Conservation (phyloP, 1,284 basidiomycete species). For the Apiotrichum laibachii region DNA sequence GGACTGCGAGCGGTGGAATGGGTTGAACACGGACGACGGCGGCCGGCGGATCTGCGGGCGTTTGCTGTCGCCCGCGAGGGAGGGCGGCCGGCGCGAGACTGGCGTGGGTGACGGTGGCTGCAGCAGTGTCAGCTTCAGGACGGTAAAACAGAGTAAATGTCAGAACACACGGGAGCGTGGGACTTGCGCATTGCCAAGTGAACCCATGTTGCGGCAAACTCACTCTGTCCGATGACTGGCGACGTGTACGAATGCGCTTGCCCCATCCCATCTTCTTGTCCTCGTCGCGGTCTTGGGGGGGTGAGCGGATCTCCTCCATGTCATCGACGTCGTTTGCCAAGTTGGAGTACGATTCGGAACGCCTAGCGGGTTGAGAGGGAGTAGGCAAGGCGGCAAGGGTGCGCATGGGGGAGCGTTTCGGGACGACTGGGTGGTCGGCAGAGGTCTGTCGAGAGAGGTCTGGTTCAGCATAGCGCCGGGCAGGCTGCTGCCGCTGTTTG, state of each 20-base stretch:
- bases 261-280: slow-evolving; percentile 3
- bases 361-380: too few relatives aligned
- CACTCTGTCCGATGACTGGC: slow-evolving; percentile 5
- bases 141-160: not conserved
- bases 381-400: not conserved
- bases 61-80: not conserved
- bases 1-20: slow-evolving; percentile 36
- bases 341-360: not conserved
- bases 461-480: not conserved
- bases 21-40: slow-evolving; percentile 40
- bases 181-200: not conserved
- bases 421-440: not conserved
- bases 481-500: too few relatives aligned
- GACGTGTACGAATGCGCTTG: not conserved
- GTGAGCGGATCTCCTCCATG: slow-evolving; percentile 15
- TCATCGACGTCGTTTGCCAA: slow-evolving; percentile 1
- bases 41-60: slow-evolving; percentile 25
- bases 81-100: not conserved
- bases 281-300: not conserved
- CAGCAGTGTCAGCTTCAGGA: slow-evolving; percentile 4
- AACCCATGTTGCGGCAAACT: not conserved
- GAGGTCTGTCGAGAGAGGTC: slow-evolving; percentile 1
- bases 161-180: too few relatives aligned
- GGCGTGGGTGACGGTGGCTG: slow-evolving; percentile 9
- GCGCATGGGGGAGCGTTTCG: slow-evolving; percentile 6